Conservation (phyloP, 768 basidiomycete species). For the Suillus weaverae region DNA sequence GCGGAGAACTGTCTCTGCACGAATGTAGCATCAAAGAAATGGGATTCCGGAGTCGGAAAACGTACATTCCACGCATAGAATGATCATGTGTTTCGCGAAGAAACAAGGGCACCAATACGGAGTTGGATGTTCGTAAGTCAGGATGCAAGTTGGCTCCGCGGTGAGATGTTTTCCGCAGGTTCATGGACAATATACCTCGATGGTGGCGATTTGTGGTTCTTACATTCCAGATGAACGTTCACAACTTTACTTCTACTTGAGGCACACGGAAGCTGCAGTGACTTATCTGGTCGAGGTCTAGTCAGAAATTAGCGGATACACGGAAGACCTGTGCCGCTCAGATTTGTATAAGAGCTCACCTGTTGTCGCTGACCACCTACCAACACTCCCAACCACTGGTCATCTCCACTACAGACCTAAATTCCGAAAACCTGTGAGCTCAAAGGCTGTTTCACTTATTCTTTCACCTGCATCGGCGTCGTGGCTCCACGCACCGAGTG, state of each 20-base stretch:
- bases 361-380: not conserved
- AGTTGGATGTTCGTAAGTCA: not conserved
- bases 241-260: not conserved
- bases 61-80: not conserved
- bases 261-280: not conserved
- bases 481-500: slow-evolving; percentile 33
- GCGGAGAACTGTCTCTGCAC: not conserved
- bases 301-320: not conserved
- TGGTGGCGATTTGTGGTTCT: not conserved
- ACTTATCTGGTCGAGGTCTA: not conserved
- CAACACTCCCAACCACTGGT: not conserved
- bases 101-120: not conserved
- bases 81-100: not conserved
- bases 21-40: not conserved
- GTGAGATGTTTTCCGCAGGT: not conserved
- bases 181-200: not conserved
- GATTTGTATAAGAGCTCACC: slow-evolving; percentile 1
- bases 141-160: not conserved
- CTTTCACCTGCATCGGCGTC: slow-evolving; percentile 35
- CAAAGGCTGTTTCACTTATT: not conserved
- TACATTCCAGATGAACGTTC: not conserved
- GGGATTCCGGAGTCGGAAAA: not conserved
- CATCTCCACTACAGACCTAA: not conserved
- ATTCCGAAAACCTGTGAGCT: not conserved
- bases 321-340: not conserved